phyloP scores from a whole-genome alignment of 805 yeast species.

The Komagataella pastoris region DNA sequence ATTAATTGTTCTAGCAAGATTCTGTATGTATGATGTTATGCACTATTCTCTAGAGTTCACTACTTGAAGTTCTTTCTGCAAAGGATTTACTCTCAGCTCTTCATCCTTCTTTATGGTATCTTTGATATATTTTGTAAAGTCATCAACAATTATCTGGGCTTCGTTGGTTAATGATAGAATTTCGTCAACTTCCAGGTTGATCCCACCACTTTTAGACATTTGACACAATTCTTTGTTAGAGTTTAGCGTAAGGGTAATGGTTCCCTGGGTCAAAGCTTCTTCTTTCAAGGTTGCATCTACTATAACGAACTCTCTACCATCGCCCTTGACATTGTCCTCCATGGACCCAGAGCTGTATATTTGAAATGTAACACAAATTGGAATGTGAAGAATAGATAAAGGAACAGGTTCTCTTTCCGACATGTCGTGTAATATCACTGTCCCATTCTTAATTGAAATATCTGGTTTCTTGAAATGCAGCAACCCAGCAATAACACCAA shows the following conservation, averaged over 20 bases:
- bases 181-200: conserved; percentile 61
- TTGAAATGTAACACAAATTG: conserved; percentile 82
- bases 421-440: conserved; percentile 51
- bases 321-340: conserved; percentile 64
- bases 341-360: conserved; percentile 58
- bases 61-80: conserved; percentile 14
- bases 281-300: conserved; percentile 72
- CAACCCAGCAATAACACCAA: conserved; percentile 81
- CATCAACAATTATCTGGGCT: conserved; percentile 52
- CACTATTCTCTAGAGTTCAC: conserved; percentile 14
- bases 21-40: not conserved
- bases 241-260: conserved; percentile 74
- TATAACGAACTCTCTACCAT: conserved; percentile 44
- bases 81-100: conserved; percentile 8
- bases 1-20: not conserved
- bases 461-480: conserved; percentile 80
- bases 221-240: conserved; percentile 88
- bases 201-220: conserved; percentile 80
- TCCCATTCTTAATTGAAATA: conserved; percentile 54
- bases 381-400: conserved; percentile 75
- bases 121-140: conserved; percentile 52
- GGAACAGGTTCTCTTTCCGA: conserved; percentile 83
- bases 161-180: conserved; percentile 55
- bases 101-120: conserved; percentile 41
- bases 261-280: conserved; percentile 65